Evolutionary conservation across 2,329 filamentous ascomycete species (phyloP), one percentile per base, ranked within the genome.

Genomic region (Bipolaris oryzae): DNA sequence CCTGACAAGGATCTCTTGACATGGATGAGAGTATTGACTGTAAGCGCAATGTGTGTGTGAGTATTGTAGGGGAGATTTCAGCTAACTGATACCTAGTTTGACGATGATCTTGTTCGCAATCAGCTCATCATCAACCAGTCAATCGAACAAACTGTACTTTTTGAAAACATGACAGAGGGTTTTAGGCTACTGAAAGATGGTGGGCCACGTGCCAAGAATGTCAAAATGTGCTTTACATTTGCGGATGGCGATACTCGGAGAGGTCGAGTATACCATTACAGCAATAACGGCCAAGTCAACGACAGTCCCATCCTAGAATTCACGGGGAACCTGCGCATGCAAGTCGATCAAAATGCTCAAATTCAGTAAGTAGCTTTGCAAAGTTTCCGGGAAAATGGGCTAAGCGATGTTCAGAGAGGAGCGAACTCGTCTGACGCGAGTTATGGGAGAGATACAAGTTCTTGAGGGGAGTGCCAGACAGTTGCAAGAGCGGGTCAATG

Each of bases 61-160:
- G 16, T 23, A 13, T 28, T 16, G 42, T 33, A 5, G 21, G 31
- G 33, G 34, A 28, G 13, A 15, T 20, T 10, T 38, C 18, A 9
- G 23, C 57, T 63, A 44, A 54, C 67, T 74, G 55, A 74, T 51
- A 34, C 25, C 20, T 58, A 92, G 75, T 90, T 98, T 60, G 90
- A 95, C 58, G 87, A 94, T 63, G 85, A 90, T 18, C 77, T 90
- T 41, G 88, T 97, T 18, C 87, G 87, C 47, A 89, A 92, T 58
- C 88, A 92, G 57, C 80, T 98, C 44, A 89, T 99, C 68, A 95
- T 98, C 72, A 89, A 88, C 60, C 84, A 92, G 65, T 78, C 80
- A 6, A 91, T 97, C 50, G 95, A 99, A 60, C 93, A 97, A 74
- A 86, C 89, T 7, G 85, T 96, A 5, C 81, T 99, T 0, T 86